These are phyloP conservation scores for Prunus kanzakura DNA, from an alignment of 306 rosid genomes.

Conservation along the genomic window DNA sequence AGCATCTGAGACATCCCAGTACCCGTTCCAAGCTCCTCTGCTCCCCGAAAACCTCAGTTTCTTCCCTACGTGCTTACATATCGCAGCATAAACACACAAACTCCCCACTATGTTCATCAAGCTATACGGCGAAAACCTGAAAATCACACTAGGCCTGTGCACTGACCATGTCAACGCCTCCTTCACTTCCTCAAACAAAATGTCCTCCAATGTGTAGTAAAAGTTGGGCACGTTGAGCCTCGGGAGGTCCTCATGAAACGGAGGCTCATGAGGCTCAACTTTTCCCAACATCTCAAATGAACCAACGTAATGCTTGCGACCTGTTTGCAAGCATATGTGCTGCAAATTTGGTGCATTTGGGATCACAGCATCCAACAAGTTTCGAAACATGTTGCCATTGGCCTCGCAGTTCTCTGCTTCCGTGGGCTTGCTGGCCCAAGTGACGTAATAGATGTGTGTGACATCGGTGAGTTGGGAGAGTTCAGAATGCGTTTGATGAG, in stretches of 20 bases:
- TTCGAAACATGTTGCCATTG: constrained; percentile 48
- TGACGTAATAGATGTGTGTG: constrained; percentile 57
- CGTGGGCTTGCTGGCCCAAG: constrained; percentile 37
- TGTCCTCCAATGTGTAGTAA: constrained; percentile 48
- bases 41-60: constrained; percentile 50
- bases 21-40: constrained; percentile 37
- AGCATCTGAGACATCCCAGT: constrained; percentile 41
- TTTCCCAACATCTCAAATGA: constrained; percentile 40
- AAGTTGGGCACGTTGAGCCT: constrained; percentile 45
- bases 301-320: constrained; percentile 47
- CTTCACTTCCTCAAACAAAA: constrained; percentile 43
- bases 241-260: constrained; percentile 41
- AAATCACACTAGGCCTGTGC: constrained; percentile 41
- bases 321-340: constrained; percentile 60
- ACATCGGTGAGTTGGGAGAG: constrained; percentile 54
- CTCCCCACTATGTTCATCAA: constrained; percentile 44
- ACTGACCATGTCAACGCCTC: constrained; percentile 59
- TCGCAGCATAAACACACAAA: constrained; percentile 48
- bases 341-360: constrained; percentile 53
- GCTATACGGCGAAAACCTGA: constrained; percentile 59
- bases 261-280: constrained; percentile 39
- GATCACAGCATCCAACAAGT: constrained; percentile 52
- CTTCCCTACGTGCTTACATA: constrained; percentile 55
- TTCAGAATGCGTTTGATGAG: constrained; percentile 33
- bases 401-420: constrained; percentile 47